Evolutionary conservation across 441 rosid species (phyloP), one percentile per base, ranked within the genome.

Genomic region (Corymbia citriodora): DNA sequence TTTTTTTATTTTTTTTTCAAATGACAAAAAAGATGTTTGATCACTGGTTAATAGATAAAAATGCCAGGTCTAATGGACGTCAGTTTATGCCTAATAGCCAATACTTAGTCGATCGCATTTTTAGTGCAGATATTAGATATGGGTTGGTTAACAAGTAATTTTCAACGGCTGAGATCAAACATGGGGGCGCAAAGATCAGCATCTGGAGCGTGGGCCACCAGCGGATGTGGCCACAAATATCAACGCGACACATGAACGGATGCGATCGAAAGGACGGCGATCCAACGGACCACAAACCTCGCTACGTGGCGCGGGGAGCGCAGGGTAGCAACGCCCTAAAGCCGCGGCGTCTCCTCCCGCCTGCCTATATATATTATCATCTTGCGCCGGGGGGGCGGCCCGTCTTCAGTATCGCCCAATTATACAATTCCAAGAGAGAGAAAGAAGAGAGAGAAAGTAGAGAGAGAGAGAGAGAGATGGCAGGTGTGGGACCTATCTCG

Each of bases 401-500:
- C 8, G 12, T 48, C 7, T 14, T 45, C 11, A 1, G 53, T 9
- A 4, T 15, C 19, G 9, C 86, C 36, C 8, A 7, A 23, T 81
- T 81, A 49, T 81, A 53, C 86, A 81, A 81, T 81, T 81, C 3
- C 19, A 23, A 8, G 53, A 23, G 86, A 79, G 40, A 65, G 9
- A 63, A 14, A 63, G 33, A 7, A 63, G 4, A 63, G 68, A 61
- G 31, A n/a, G 21, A 33, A 8, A 48, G 36, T 0, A 48, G 16
- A 74, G 45, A n/a, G 45, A 52, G 18, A 85, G 36, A 74, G 59
- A 31, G 50, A 31, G 49, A 21, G 40, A 95, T 96, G 97, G 72
- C 97, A 40, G 96, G 96, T 90, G 10, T 92, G 12, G 96, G 96
- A 92, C 95, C 95, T n/a, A 91, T 96, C 89, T 81, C 96, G 10